Conservation (phyloP, 495 filamentous ascomycete genomes). For the Letharia lupina region DNA sequence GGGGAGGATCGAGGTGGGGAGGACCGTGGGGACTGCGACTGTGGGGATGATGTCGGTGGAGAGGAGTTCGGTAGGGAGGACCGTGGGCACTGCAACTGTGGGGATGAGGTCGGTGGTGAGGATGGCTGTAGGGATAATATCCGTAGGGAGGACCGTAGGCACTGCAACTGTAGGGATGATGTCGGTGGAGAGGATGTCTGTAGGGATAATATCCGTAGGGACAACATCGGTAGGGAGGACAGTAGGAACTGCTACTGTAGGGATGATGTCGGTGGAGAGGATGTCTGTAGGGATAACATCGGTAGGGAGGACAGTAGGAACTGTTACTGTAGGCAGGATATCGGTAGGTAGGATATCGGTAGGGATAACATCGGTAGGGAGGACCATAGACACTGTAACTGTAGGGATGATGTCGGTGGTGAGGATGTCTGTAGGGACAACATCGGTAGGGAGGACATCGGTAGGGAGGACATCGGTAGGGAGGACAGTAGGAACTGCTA, state of each 20-base stretch:
- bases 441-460: neutral
- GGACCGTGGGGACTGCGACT: neutral
- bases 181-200: neutral
- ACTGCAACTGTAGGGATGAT: neutral
- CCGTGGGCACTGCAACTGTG: neutral
- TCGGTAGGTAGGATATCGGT: neutral
- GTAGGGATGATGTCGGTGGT: neutral
- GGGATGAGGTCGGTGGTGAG: neutral
- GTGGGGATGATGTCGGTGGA: neutral
- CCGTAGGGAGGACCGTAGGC: neutral
- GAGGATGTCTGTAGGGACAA: neutral
- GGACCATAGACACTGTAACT: neutral
- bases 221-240: neutral
- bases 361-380: neutral
- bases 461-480: neutral
- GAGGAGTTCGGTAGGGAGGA: neutral
- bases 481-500: neutral
- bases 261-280: neutral
- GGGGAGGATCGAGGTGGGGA: neutral
- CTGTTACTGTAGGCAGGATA: neutral
- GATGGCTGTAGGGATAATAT: neutral
- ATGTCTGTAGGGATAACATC: neutral
- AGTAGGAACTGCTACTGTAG: neutral
- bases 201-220: neutral
- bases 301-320: neutral